phyloP scores from a whole-genome alignment of 805 yeast genomes.

The Blastobotrys mokoenaii region DNA sequence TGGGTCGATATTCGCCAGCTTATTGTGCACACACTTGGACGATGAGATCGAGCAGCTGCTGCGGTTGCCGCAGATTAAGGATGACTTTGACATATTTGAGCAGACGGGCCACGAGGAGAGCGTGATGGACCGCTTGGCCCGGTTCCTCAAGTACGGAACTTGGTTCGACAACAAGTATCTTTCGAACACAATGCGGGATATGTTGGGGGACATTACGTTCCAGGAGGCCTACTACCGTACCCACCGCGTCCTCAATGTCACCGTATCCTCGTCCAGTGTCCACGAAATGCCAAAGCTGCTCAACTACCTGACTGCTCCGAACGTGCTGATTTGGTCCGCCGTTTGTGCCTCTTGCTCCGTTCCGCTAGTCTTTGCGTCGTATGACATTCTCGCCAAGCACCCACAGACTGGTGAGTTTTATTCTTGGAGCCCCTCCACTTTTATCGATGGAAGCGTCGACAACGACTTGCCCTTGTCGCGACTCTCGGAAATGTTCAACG shows the following conservation, averaged over 20 bases:
- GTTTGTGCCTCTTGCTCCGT: constrained; percentile 89
- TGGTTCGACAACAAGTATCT: constrained; percentile 75
- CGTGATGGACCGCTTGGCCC: constrained; percentile 42
- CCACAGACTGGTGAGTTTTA: constrained; percentile 60
- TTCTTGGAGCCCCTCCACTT: constrained; percentile 78
- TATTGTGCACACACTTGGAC: constrained; percentile 70
- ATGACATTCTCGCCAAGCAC: constrained; percentile 77
- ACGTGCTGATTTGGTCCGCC: constrained; percentile 85
- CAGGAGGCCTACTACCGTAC: constrained; percentile 92
- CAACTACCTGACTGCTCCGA: constrained; percentile 90
- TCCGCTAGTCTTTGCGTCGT: constrained; percentile 85
- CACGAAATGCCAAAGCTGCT: constrained; percentile 86
- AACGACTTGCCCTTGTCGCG: constrained; percentile 88
- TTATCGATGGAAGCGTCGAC: constrained; percentile 94
- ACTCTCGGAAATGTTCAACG: constrained; percentile 92
- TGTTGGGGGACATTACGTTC: constrained; percentile 85
- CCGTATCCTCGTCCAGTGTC: constrained; percentile 84
- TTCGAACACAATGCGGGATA: constrained; percentile 61
- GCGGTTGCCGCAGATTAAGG: constrained; percentile 32
- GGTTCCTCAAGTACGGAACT: constrained; percentile 76
- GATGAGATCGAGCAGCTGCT: constrained; percentile 54
- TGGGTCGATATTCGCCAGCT: constrained; percentile 89
- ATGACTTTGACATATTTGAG: constrained; percentile 50
- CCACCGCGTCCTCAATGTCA: constrained; percentile 84
- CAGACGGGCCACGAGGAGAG: constrained; percentile 46